These are phyloP conservation scores for Zostera marina DNA, from an alignment of 116 monocot genomes.

Conservation along the genomic window DNA sequence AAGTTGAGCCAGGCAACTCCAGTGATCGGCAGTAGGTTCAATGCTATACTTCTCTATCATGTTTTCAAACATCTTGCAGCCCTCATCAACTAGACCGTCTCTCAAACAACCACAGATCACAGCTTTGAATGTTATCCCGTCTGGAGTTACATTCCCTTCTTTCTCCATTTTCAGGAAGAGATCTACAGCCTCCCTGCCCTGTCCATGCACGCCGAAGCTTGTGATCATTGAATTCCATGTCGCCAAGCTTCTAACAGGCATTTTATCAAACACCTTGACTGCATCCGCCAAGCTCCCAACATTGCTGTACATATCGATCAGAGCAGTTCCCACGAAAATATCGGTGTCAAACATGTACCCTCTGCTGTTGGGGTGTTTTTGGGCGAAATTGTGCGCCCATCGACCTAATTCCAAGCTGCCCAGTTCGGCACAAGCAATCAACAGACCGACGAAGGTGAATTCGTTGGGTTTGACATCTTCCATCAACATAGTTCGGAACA, in stretches of 20 bases:
- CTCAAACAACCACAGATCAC: conserved; percentile 34
- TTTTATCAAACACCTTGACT: conserved; percentile 21
- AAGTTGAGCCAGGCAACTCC: conserved; percentile 22
- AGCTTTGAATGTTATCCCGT: conserved; percentile 31
- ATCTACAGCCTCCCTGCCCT: conserved; percentile 22
- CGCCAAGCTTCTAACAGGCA: conserved; percentile 25
- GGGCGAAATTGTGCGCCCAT: conserved; percentile 37
- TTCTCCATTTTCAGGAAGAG: conserved; percentile 39
- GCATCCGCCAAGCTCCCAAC: conserved; percentile 52
- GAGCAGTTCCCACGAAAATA: conserved; percentile 35
- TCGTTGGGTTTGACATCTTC: conserved; percentile 36
- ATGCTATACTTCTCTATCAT: conserved; percentile 20
- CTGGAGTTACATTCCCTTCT: conserved; percentile 16
- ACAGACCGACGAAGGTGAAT: conserved; percentile 40
- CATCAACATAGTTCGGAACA: conserved; percentile 31
- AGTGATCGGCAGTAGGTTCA: conserved; percentile 16
- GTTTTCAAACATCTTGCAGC: conserved; percentile 11
- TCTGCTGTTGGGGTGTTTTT: conserved; percentile 4
- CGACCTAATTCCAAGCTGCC: conserved; percentile 34
- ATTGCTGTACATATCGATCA: conserved; percentile 63
- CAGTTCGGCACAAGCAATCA: conserved; percentile 35
- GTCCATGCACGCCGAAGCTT: conserved; percentile 38
- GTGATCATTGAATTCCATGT: conserved; percentile 74
- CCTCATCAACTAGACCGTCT: conserved; percentile 20
- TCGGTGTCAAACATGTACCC: conserved; percentile 6